A percentile compares a stretch with the other conserved stretches of the same genome.
Conservation (phyloP, 2,329 filamentous ascomycete genomes). For the Trichoderma polysporum region DNA sequence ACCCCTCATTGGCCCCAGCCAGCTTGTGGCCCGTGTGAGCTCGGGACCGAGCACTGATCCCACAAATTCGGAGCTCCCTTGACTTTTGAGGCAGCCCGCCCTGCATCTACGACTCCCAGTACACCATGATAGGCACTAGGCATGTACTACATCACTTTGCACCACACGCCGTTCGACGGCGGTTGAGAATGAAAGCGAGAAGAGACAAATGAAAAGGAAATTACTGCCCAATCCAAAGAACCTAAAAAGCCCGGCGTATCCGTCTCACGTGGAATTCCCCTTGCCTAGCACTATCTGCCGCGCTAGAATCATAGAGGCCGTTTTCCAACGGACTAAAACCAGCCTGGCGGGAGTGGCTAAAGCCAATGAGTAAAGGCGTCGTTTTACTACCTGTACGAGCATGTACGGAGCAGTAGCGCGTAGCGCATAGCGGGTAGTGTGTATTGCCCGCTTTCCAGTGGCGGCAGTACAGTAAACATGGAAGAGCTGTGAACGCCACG, state of each 20-base stretch:
- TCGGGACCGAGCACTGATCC: neutral
- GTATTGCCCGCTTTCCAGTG: too few relatives aligned
- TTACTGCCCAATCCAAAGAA: constrained; percentile 3
- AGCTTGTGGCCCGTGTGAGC: neutral
- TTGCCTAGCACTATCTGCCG: constrained; percentile 4
- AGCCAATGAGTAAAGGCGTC: neutral
- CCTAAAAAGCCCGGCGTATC: constrained; percentile 11
- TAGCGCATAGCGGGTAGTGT: too few relatives aligned
- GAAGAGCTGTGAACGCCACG: neutral
- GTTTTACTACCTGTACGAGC: too few relatives aligned
- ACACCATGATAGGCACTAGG: neutral
- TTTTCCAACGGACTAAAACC: neutral
- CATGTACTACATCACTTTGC: neutral
- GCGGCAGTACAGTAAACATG: too few relatives aligned
- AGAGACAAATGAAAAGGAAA: neutral
- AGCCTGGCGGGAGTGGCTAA: constrained; percentile 17
- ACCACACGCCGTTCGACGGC: neutral
- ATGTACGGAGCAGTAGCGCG: too few relatives aligned
- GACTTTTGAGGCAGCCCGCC: neutral
- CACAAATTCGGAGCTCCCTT: neutral
- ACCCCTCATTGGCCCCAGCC: neutral
- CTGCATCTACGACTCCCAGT: neutral
- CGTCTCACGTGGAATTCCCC: constrained; percentile 21
- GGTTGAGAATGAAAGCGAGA: neutral
- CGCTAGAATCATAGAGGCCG: constrained; percentile 13